Percentiles rank a stretch among this genome's conserved stretches.
Conservation (phyloP, 768 basidiomycete species). For the Pisolithus microcarpus region DNA sequence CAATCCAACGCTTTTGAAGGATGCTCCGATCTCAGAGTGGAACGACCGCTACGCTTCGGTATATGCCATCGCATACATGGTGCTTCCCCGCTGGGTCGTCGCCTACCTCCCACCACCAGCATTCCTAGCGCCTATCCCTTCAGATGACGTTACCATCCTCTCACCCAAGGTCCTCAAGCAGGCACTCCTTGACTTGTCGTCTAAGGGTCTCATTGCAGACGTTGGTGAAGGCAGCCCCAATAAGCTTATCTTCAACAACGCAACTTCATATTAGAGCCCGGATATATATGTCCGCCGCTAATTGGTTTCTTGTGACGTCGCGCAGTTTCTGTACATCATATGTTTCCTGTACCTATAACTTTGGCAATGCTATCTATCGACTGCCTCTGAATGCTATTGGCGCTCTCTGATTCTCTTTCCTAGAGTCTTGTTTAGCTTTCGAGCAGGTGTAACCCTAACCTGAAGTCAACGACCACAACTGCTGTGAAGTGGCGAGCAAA, state of each 20-base stretch:
- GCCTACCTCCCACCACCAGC: slow-evolving; percentile 49
- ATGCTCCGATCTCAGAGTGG: slow-evolving; percentile 31
- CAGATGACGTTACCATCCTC: slow-evolving; percentile 38
- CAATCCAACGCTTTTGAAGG: slow-evolving; percentile 40
- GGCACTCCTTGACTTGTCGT: slow-evolving; percentile 59
- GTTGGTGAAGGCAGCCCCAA: slow-evolving; percentile 53
- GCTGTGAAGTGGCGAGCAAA: not conserved
- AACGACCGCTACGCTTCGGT: slow-evolving; percentile 33
- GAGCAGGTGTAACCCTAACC: too few relatives aligned
- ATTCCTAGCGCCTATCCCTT: slow-evolving; percentile 38
- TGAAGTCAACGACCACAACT: too few relatives aligned
- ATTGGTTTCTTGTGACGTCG: not conserved
- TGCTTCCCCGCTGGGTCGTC: slow-evolving; percentile 53
- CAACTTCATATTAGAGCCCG: slow-evolving; percentile 31
- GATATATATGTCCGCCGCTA: not conserved
- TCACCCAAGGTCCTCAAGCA: slow-evolving; percentile 72
- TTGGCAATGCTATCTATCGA: too few relatives aligned
- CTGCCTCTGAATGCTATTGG: too few relatives aligned
- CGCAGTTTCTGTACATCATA: slow-evolving; percentile 2
- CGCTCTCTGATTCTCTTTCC: too few relatives aligned
- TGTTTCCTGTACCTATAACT: not conserved
- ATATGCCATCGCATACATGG: slow-evolving; percentile 48
- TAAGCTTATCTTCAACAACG: slow-evolving; percentile 77
- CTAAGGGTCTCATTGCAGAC: slow-evolving; percentile 39
- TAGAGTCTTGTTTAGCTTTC: too few relatives aligned